These are phyloP conservation scores for Pichia sp. DNA, from an alignment of 1,139 yeast genomes.

Conservation along the genomic window DNA sequence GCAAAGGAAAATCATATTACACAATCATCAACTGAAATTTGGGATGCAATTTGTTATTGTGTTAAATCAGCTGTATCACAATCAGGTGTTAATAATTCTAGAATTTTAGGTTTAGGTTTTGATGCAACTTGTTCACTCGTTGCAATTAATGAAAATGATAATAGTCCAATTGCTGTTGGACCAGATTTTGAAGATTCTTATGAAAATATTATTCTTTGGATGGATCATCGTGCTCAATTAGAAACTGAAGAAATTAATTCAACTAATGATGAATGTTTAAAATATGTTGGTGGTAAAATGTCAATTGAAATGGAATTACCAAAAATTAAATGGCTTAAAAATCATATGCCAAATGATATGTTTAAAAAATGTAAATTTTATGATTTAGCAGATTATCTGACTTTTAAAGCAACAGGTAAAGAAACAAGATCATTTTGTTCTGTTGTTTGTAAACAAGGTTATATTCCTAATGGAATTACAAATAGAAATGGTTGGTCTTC, in stretches of 20 bases:
- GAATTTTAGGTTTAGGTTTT: slow-evolving; percentile 82
- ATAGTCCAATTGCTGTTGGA: slow-evolving; percentile 80
- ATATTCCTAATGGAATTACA: slow-evolving; percentile 87
- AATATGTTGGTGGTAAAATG: slow-evolving; percentile 96
- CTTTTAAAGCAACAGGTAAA: slow-evolving; percentile 82
- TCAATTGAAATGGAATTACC: slow-evolving; percentile 98
- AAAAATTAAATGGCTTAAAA: slow-evolving; percentile 92
- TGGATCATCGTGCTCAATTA: slow-evolving; percentile 95
- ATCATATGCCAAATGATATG: slow-evolving; percentile 59
- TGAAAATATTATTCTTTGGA: slow-evolving; percentile 90
- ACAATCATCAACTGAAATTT: slow-evolving; percentile 87
- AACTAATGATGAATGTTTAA: slow-evolving; percentile 69
- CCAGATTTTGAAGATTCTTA: slow-evolving; percentile 70
- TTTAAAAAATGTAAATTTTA: slow-evolving; percentile 74
- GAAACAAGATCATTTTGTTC: slow-evolving; percentile 87
- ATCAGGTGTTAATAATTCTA: slow-evolving; percentile 59
- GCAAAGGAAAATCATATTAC: slow-evolving; percentile 65
- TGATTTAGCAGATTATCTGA: slow-evolving; percentile 85
- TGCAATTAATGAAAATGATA: slow-evolving; percentile 59
- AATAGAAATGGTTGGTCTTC: slow-evolving; percentile 85
- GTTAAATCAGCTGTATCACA: slow-evolving; percentile 68
- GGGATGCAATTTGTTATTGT: slow-evolving; percentile 84
- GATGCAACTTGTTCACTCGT: slow-evolving; percentile 97
- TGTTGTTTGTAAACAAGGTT: slow-evolving; percentile 92
- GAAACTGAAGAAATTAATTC: slow-evolving; percentile 79